Conservation (phyloP, 2,329 filamentous ascomycete species). For the Ceratocystiopsis brevicomis region DNA sequence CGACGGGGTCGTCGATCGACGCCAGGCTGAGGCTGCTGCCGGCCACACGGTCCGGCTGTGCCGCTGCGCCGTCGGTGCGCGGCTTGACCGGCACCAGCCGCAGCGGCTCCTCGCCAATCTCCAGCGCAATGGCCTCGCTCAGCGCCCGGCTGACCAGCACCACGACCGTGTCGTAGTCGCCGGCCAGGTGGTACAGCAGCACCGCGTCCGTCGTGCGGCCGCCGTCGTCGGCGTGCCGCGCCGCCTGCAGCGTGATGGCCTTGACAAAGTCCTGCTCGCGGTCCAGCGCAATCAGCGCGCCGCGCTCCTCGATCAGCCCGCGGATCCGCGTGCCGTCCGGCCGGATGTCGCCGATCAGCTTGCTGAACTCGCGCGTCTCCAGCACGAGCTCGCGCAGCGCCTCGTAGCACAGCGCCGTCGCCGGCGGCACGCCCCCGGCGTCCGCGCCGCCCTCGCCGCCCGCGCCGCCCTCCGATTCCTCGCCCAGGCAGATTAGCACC, state of each 20-base stretch:
- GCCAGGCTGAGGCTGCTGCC: conserved; percentile 42
- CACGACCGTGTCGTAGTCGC: conserved; percentile 90
- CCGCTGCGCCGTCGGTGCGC: conserved; percentile 30
- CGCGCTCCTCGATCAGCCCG: conserved; percentile 73
- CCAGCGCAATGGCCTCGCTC: conserved; percentile 72
- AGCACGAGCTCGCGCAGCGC: conserved; percentile 83
- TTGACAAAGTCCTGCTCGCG: conserved; percentile 72
- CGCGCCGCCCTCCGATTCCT: not conserved
- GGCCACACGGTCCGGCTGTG: conserved; percentile 39
- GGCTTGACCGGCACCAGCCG: conserved; percentile 67
- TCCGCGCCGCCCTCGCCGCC: too few species aligned
- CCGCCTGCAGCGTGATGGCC: conserved; percentile 83
- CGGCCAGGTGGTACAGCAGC: conserved; percentile 80
- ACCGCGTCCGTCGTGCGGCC: conserved; percentile 87
- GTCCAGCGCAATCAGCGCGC: conserved; percentile 59
- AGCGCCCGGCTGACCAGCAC: conserved; percentile 75
- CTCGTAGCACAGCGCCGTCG: conserved; percentile 76
- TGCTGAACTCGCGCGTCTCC: conserved; percentile 92
- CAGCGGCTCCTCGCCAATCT: conserved; percentile 65
- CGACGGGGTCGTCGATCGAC: conserved; percentile 39
- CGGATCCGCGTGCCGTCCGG: conserved; percentile 69
- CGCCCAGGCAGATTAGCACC: conserved; percentile 72
- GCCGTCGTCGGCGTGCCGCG: conserved; percentile 82
- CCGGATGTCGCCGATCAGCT: conserved; percentile 77
- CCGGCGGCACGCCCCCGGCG: conserved; percentile 26